Percentiles rank a stretch among this genome's conserved stretches.
These are phyloP conservation scores for Cryptococcus amylolentus DNA, from an alignment of 1,284 basidiomycete species.

Conservation along the genomic window DNA sequence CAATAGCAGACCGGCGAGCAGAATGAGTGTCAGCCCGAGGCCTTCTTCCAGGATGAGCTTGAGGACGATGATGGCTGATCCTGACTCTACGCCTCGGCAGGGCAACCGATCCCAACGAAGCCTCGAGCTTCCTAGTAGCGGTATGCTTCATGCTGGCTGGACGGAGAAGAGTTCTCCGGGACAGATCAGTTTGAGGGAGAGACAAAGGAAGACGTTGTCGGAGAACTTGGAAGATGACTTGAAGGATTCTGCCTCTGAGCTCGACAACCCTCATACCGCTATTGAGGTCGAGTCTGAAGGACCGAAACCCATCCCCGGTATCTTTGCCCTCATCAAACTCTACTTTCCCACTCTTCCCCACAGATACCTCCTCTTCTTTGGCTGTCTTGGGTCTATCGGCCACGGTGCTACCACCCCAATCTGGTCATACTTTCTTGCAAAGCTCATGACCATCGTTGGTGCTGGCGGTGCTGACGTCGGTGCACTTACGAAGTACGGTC, in stretches of 20 bases:
- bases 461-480: slow-evolving; percentile 61
- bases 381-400: slow-evolving; percentile 62
- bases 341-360: slow-evolving; percentile 71
- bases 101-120: neutral
- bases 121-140: neutral
- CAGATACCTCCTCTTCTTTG: slow-evolving; percentile 67
- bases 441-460: slow-evolving; percentile 74
- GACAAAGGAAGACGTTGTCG: slow-evolving; percentile 13
- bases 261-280: slow-evolving; percentile 10
- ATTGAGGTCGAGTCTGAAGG: neutral
- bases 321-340: slow-evolving; percentile 55
- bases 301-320: slow-evolving; percentile 41
- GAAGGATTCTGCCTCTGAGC: slow-evolving; percentile 8
- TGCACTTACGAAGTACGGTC: slow-evolving; percentile 55
- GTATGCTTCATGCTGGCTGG: slow-evolving; percentile 3
- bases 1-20: slow-evolving; percentile 2
- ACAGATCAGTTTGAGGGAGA: neutral
- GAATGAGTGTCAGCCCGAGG: neutral
- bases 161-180: slow-evolving; percentile 6
- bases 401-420: slow-evolving; percentile 82
- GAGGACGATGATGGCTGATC: neutral
- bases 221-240: slow-evolving; percentile 26
- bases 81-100: neutral
- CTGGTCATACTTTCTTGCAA: slow-evolving; percentile 85
- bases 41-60: neutral